A percentile compares a stretch with the other conserved stretches of the same genome.
Conservation (phyloP, 257 asterid genomes). For the Haberlea rhodopensis region DNA sequence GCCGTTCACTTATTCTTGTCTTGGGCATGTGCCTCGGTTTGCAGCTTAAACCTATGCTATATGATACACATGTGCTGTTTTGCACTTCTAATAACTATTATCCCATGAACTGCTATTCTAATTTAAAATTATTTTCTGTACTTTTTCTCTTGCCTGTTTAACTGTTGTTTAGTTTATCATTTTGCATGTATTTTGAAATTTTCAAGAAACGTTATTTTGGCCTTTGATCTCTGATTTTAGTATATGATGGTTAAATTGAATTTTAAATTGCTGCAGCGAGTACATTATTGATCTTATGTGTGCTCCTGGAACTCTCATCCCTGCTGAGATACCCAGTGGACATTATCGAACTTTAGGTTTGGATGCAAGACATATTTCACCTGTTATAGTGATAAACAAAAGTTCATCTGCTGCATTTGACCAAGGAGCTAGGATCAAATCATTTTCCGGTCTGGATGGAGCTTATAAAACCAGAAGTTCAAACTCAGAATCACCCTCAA, state of each 20-base stretch:
- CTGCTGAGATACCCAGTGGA: constrained; percentile 72
- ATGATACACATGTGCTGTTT: not conserved
- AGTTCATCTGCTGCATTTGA: constrained; percentile 33
- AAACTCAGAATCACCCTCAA: constrained; percentile 36
- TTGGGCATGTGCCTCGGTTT: not conserved
- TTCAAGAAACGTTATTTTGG: no score
- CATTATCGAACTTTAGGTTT: constrained; percentile 55
- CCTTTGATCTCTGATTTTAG: constrained; percentile 1
- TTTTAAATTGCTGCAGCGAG: constrained; percentile 68
- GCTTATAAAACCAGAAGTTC: constrained; percentile 28
- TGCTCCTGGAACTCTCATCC: constrained; percentile 98
- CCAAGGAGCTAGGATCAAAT: constrained; percentile 30
- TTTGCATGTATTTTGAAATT: no score
- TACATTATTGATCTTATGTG: constrained; percentile 97
- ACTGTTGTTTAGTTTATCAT: constrained; percentile 1
- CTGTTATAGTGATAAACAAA: constrained; percentile 31
- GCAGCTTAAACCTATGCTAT: not conserved
- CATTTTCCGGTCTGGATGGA: constrained; percentile 33
- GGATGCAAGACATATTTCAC: constrained; percentile 45
- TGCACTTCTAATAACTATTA: not conserved
- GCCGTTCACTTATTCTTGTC: not conserved
- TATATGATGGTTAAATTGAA: constrained; percentile 16
- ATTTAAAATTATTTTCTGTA: not conserved
- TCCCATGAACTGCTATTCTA: not conserved
- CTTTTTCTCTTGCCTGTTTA: constrained; percentile 7